phyloP scores from a whole-genome alignment of 257 asterid species.

The Anisodus acutangulus region DNA sequence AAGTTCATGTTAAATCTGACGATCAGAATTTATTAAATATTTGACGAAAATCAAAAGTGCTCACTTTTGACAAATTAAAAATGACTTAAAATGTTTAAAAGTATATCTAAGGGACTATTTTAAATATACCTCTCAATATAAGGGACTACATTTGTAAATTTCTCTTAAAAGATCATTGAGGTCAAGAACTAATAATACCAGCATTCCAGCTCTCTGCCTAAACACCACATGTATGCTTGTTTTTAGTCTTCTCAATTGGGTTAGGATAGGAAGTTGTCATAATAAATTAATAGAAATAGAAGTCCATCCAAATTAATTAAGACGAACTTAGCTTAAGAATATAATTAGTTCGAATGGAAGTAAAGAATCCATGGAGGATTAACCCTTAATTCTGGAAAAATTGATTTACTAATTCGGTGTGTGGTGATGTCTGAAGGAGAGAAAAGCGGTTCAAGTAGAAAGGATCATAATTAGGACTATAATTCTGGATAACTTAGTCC shows the following conservation, averaged over 20 bases:
- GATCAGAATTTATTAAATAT: neutral
- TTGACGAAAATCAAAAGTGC: neutral
- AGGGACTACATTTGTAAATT: neutral
- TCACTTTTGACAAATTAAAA: too few species aligned
- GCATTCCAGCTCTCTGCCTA: neutral
- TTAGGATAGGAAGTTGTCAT: neutral
- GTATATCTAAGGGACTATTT: neutral
- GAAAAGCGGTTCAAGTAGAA: neutral
- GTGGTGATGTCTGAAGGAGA: neutral
- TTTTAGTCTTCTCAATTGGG: neutral
- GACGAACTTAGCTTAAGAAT: neutral
- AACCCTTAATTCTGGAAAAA: too few species aligned
- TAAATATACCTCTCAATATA: neutral
- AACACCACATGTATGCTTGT: neutral
- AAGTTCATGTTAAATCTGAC: neutral
- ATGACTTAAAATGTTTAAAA: too few species aligned
- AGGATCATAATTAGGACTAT: slow-evolving; percentile 1
- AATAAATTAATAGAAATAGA: too few species aligned
- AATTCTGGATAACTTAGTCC: too few species aligned
- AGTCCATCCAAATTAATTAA: neutral
- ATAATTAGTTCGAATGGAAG: neutral
- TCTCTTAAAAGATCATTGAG: neutral
- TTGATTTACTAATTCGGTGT: neutral
- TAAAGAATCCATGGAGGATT: neutral
- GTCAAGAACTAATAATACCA: neutral